A percentile compares a stretch with the other conserved stretches of the same genome.
Evolutionary conservation across 176 grass and related monocot genomes (phyloP).

Genomic region (Saccharum officinarum): DNA sequence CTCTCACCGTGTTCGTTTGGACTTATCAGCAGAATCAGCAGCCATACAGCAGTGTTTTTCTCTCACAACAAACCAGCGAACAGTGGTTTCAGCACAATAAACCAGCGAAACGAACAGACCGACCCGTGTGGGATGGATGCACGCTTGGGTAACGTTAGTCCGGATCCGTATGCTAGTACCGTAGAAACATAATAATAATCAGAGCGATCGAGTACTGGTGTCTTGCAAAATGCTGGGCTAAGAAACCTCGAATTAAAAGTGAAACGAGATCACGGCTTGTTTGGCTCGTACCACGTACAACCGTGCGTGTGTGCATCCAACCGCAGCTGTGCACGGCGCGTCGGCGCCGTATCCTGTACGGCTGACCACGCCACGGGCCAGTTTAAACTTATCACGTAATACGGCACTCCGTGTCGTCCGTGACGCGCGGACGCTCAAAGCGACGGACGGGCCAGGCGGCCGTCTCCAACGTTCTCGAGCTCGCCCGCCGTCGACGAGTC

Average conservation of each 20-base stretch:
- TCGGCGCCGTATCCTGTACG: constrained; percentile 8
- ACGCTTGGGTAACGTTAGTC: background rate
- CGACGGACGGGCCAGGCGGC: background rate
- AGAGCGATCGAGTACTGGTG: background rate
- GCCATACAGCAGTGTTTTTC: no score
- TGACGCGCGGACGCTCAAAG: background rate
- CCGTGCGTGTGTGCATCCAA: no score
- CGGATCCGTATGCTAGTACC: background rate
- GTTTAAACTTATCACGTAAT: background rate
- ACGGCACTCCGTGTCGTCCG: background rate
- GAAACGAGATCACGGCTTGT: background rate
- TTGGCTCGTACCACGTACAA: background rate
- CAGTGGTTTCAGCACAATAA: no score
- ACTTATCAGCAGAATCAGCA: no score
- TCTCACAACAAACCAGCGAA: no score
- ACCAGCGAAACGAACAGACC: no score
- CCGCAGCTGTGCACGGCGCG: background rate
- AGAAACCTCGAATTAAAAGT: background rate
- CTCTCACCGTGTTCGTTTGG: no score
- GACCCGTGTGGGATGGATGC: background rate
- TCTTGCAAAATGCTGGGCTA: background rate
- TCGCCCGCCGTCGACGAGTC: background rate
- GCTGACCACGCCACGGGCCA: background rate
- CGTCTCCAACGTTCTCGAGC: background rate
- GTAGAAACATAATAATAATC: background rate